These are phyloP conservation scores for Zelonia costaricensis DNA, from an alignment of 208 protist species.

Conservation along the genomic window DNA sequence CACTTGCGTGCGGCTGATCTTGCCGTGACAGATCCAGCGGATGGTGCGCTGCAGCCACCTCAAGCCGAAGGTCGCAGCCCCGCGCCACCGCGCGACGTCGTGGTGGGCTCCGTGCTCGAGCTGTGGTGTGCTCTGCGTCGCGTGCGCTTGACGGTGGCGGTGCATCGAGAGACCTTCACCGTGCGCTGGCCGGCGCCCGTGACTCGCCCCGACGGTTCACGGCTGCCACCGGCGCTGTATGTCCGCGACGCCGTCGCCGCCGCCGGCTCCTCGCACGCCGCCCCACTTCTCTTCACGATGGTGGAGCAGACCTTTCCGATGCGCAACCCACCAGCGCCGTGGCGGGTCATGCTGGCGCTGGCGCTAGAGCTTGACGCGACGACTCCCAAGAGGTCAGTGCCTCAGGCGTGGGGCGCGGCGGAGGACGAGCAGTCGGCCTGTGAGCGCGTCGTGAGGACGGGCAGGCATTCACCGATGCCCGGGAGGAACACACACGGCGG, in stretches of 20 bases:
- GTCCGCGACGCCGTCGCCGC: background rate
- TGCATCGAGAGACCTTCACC: slow-evolving; percentile 59
- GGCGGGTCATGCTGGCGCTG: slow-evolving; percentile 66
- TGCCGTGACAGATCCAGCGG: no score
- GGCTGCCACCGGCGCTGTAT: slow-evolving; percentile 8
- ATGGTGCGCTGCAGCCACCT: background rate
- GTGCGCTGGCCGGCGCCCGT: slow-evolving; percentile 82
- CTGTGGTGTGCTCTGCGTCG: slow-evolving; percentile 79
- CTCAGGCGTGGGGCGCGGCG: no score
- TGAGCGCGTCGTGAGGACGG: no score
- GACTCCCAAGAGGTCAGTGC: no score
- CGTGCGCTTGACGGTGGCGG: slow-evolving; percentile 70
- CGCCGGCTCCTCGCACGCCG: background rate
- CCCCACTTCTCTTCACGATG: slow-evolving; percentile 30
- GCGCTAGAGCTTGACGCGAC: slow-evolving; percentile 57
- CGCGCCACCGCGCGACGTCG: background rate
- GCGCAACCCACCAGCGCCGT: slow-evolving; percentile 45
- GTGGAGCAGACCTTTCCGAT: slow-evolving; percentile 77
- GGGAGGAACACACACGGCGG: no score
- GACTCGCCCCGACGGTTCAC: slow-evolving; percentile 39
- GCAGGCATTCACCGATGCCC: no score
- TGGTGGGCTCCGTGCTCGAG: slow-evolving; percentile 36
- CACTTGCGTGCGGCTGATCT: no score
- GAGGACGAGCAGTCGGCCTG: no score
- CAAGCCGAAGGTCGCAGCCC: background rate